Evolutionary conservation across 225 moss, liverwort and hornwort genomes (phyloP).

Genomic region (Physcomitrium patens): DNA sequence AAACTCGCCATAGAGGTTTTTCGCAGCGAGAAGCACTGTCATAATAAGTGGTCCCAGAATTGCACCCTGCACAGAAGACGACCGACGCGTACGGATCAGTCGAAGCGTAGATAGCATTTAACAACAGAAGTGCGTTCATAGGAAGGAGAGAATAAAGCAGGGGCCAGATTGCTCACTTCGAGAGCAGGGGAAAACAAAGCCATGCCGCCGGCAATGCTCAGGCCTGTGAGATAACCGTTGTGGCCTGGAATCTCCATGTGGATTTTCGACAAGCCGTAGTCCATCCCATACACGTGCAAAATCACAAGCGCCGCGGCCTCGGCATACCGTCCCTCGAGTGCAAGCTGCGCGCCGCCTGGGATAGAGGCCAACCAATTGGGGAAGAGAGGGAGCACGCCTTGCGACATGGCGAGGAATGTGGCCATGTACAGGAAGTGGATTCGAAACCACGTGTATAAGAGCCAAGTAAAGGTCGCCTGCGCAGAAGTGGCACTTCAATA

Average conservation of each 20-base stretch:
- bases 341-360: conserved; percentile 77
- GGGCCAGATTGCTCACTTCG: conserved; percentile 36
- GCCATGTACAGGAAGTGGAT: conserved; percentile 90
- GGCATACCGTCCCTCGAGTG: conserved; percentile 61
- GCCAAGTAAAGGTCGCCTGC: conserved; percentile 91
- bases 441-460: conserved; percentile 76
- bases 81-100: neutral
- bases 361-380: conserved; percentile 79
- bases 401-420: conserved; percentile 78
- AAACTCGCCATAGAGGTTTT: conserved; percentile 89
- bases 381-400: conserved; percentile 85
- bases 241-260: conserved; percentile 88
- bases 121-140: neutral
- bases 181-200: conserved; percentile 62
- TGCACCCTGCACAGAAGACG: conserved; percentile 67
- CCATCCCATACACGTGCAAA: conserved; percentile 85
- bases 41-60: conserved; percentile 89
- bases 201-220: conserved; percentile 91
- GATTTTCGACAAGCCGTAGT: conserved; percentile 82
- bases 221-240: conserved; percentile 80
- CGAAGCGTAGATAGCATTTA: neutral
- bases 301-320: conserved; percentile 61
- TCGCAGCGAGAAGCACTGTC: conserved; percentile 85
- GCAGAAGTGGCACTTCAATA: neutral
- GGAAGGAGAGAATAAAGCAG: neutral